Evolutionary conservation across 2,329 filamentous ascomycete species (phyloP).

Genomic region (Botrytis aclada): DNA sequence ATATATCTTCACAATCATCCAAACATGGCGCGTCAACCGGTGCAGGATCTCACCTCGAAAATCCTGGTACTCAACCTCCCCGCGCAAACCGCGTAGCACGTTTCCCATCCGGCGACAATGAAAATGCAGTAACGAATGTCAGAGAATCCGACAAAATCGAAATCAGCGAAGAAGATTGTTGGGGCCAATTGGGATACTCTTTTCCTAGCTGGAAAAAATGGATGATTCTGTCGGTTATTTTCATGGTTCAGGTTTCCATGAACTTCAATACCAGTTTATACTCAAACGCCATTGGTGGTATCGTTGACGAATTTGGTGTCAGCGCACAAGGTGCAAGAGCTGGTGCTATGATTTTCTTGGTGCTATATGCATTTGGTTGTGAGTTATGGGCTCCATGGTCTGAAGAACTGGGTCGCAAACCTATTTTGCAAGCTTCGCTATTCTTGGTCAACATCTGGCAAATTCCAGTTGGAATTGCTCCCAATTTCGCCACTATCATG

Average conservation of each 20-base stretch:
- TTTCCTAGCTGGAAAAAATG: conserved; percentile 65
- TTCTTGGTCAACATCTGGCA: conserved; percentile 77
- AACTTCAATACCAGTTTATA: conserved; percentile 76
- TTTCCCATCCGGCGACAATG: background rate
- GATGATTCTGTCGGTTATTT: conserved; percentile 68
- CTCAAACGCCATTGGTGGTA: conserved; percentile 65
- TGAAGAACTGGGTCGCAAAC: conserved; percentile 76
- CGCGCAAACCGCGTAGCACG: background rate
- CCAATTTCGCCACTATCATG: conserved; percentile 68
- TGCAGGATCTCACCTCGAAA: background rate
- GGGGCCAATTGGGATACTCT: conserved; percentile 61
- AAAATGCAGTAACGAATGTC: background rate
- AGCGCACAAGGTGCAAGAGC: conserved; percentile 65
- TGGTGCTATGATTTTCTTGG: conserved; percentile 75
- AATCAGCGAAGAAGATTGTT: conserved; percentile 58
- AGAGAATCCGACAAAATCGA: conserved; percentile 33
- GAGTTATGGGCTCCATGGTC: conserved; percentile 88
- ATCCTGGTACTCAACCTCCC: background rate
- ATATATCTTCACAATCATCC: background rate
- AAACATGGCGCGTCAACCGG: background rate
- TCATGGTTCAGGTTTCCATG: conserved; percentile 72
- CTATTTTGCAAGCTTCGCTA: conserved; percentile 69
- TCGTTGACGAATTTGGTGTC: conserved; percentile 64
- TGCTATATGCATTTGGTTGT: conserved; percentile 80
- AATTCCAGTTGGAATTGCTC: conserved; percentile 67